Conservation (phyloP, 2,329 filamentous ascomycete genomes). For the Neospermospora avenae region DNA sequence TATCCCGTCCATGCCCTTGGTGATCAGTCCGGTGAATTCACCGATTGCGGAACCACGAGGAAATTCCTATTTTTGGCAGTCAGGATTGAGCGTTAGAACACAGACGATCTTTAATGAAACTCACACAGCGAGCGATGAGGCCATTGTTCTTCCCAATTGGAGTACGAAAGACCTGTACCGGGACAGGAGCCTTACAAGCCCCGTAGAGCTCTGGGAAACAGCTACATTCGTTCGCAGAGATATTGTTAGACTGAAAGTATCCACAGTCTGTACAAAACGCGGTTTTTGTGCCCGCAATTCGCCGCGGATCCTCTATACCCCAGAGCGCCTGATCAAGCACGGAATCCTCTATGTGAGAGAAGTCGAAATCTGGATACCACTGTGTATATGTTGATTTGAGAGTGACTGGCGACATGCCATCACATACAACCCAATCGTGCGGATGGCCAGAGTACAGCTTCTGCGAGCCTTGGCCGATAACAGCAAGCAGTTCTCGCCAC, state of each 20-base stretch:
- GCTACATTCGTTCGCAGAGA: constrained; percentile 4
- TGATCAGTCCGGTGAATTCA: constrained; percentile 54
- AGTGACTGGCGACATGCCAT: background rate
- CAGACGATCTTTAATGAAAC: background rate
- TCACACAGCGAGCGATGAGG: constrained; percentile 11
- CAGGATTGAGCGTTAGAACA: background rate
- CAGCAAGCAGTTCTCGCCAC: constrained; percentile 3
- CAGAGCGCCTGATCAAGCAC: background rate
- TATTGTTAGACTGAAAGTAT: constrained; percentile 4
- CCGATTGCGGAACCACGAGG: constrained; percentile 51
- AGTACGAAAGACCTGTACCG: constrained; percentile 7
- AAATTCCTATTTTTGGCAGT: constrained; percentile 34
- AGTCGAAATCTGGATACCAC: constrained; percentile 4
- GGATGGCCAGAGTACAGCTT: constrained; percentile 2
- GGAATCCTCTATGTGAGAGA: constrained; percentile 1
- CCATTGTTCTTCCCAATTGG: constrained; percentile 9
- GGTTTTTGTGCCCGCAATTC: background rate
- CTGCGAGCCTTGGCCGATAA: constrained; percentile 2
- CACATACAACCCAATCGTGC: constrained; percentile 8
- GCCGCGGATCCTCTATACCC: constrained; percentile 3
- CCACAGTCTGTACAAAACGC: constrained; percentile 2
- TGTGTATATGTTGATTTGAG: constrained; percentile 6
- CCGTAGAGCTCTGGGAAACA: constrained; percentile 8
- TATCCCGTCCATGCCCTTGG: constrained; percentile 47
- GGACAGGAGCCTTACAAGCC: background rate